phyloP scores from a whole-genome alignment of 306 rosid genomes.

The Prunus armeniaca region DNA sequence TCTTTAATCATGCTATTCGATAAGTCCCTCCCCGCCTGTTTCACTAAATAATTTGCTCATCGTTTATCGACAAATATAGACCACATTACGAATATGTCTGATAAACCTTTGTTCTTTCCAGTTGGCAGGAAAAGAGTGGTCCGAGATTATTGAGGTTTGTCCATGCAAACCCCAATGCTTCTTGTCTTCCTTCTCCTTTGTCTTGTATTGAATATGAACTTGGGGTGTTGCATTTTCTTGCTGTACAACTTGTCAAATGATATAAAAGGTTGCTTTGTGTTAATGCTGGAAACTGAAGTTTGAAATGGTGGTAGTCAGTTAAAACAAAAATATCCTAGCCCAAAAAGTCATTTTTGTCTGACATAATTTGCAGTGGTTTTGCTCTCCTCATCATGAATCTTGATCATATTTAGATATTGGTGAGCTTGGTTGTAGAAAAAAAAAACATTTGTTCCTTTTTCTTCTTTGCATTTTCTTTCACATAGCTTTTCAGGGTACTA shows the following conservation, averaged over 20 bases:
- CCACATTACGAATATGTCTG: neutral
- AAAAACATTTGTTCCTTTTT: neutral
- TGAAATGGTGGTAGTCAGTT: constrained; percentile 32
- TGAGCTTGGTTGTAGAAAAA: constrained; percentile 19
- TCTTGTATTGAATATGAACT: neutral
- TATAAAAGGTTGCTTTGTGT: neutral
- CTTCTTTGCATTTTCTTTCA: neutral
- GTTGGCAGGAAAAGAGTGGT: constrained; percentile 88
- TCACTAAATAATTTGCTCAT: neutral
- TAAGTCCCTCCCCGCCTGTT: neutral
- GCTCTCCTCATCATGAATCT: too few relatives aligned
- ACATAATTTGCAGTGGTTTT: constrained; percentile 17
- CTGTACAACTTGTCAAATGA: neutral
- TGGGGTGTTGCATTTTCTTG: constrained; percentile 16
- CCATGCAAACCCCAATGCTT: constrained; percentile 1
- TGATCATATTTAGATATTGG: too few relatives aligned
- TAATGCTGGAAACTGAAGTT: constrained; percentile 6
- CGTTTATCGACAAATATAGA: neutral
- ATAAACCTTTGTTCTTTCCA: constrained; percentile 37
- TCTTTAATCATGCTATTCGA: neutral
- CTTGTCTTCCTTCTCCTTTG: neutral
- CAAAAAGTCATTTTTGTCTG: constrained; percentile 32
- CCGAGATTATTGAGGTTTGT: constrained; percentile 82
- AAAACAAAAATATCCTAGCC: constrained; percentile 32
- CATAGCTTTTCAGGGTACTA: neutral